Evolutionary conservation across 768 basidiomycete genomes (phyloP).

Genomic region (Trametes cinnabarina): DNA sequence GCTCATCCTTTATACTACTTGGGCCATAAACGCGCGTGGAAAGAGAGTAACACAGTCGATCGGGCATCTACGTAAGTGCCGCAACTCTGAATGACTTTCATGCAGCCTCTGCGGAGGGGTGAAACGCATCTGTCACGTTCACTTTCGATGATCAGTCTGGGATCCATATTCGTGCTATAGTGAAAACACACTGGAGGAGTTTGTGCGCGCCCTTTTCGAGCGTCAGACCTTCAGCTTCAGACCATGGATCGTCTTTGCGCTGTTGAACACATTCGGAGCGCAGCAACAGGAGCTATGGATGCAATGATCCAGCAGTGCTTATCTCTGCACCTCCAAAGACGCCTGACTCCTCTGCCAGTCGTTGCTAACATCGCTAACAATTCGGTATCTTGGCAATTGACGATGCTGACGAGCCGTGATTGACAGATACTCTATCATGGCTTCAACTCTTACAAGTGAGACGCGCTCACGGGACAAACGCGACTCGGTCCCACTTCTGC

Average conservation of each 20-base stretch:
- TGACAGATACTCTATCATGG: conserved; percentile 13
- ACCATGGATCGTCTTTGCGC: too few relatives aligned
- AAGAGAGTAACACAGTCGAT: conserved; percentile 6
- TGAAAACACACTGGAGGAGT: neutral
- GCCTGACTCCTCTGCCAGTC: too few relatives aligned
- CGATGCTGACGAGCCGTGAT: neutral
- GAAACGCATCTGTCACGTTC: neutral
- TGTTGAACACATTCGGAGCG: neutral
- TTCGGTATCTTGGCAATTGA: neutral
- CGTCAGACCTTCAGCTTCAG: too few relatives aligned
- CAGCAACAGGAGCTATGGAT: neutral
- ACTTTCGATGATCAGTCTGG: neutral
- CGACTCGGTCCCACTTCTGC: conserved; percentile 28
- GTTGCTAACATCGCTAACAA: too few relatives aligned
- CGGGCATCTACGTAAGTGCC: conserved; percentile 14
- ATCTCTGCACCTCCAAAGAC: too few relatives aligned
- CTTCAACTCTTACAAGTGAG: conserved; percentile 15
- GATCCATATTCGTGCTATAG: neutral
- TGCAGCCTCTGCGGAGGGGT: neutral
- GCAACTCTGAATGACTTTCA: neutral
- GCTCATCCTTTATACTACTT: conserved; percentile 13
- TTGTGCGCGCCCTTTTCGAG: too few relatives aligned
- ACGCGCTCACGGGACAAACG: conserved; percentile 22
- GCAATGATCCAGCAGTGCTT: neutral
- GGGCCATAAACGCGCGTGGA: conserved; percentile 11